Conservation (phyloP, 108 stramenopile genomes). For the Cyclotella cryptica region DNA sequence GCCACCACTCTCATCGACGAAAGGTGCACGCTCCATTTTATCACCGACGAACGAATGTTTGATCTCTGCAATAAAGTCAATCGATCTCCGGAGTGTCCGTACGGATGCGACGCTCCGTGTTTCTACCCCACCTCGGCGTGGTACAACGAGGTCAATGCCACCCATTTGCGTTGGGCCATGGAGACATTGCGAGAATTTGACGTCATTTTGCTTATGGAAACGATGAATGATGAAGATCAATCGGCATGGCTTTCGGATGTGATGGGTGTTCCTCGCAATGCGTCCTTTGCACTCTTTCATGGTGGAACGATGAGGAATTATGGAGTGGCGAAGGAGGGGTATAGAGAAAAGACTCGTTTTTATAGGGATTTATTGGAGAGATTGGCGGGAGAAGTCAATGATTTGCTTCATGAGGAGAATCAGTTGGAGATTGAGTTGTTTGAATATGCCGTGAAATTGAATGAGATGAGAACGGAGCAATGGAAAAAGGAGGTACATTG, state of each 20-base stretch:
- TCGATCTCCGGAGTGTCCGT: constrained; percentile 4
- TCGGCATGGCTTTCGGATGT: constrained; percentile 34
- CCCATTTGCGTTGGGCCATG: constrained; percentile 11
- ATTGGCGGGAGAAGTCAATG: not conserved
- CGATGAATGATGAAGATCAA: constrained; percentile 21
- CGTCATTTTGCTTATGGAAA: constrained; percentile 35
- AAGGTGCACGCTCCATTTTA: constrained; percentile 26
- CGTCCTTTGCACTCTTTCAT: constrained; percentile 16
- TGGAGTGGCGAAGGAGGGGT: constrained; percentile 19
- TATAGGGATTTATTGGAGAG: constrained; percentile 32
- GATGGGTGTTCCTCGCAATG: constrained; percentile 38
- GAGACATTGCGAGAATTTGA: constrained; percentile 34
- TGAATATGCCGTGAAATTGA: constrained; percentile 20
- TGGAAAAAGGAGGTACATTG: constrained; percentile 27
- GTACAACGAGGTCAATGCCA: constrained; percentile 1
- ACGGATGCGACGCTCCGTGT: constrained; percentile 42
- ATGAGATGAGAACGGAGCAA: constrained; percentile 10
- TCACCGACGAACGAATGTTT: not conserved
- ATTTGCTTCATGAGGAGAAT: constrained; percentile 18
- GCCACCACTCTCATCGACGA: constrained; percentile 8
- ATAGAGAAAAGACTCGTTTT: constrained; percentile 35
- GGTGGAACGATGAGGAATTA: constrained; percentile 8
- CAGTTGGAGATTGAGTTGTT: constrained; percentile 38
- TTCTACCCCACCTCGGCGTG: constrained; percentile 35
- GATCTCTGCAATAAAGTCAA: constrained; percentile 16